phyloP scores from a whole-genome alignment of 2,329 filamentous ascomycete species.

The Huntiella omanensis region DNA sequence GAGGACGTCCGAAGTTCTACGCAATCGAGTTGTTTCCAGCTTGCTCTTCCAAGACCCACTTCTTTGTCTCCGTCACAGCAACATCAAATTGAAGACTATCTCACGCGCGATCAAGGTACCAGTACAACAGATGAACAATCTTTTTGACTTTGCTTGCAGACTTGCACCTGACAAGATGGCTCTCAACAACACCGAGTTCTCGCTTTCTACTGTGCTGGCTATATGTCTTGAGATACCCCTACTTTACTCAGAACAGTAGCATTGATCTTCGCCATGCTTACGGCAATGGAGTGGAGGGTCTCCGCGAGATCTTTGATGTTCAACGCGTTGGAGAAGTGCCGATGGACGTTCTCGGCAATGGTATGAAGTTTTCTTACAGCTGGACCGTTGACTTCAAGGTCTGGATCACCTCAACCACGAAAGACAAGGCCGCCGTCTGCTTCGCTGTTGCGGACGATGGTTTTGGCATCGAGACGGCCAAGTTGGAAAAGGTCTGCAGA shows the following conservation, averaged over 20 bases:
- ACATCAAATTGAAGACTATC: slow-evolving; percentile 61
- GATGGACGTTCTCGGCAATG: slow-evolving; percentile 60
- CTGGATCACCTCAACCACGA: too few relatives aligned
- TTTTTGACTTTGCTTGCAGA: slow-evolving; percentile 71
- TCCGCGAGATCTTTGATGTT: slow-evolving; percentile 65
- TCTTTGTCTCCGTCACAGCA: slow-evolving; percentile 49
- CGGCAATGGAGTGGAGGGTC: slow-evolving; percentile 35
- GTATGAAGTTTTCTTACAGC: slow-evolving; percentile 13
- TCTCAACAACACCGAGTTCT: slow-evolving; percentile 67
- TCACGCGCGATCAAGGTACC: slow-evolving; percentile 63
- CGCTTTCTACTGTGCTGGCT: slow-evolving; percentile 49
- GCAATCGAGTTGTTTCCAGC: slow-evolving; percentile 64
- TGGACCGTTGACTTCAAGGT: too few relatives aligned
- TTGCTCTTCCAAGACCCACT: slow-evolving; percentile 52
- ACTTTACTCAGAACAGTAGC: slow-evolving; percentile 63
- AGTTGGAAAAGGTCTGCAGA: too few relatives aligned
- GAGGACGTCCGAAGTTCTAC: slow-evolving; percentile 65
- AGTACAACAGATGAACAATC: slow-evolving; percentile 78
- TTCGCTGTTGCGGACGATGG: too few relatives aligned
- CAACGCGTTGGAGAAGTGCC: slow-evolving; percentile 65
- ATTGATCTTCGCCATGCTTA: slow-evolving; percentile 52
- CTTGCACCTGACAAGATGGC: slow-evolving; percentile 59
- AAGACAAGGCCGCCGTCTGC: too few relatives aligned
- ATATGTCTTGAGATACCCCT: slow-evolving; percentile 78
- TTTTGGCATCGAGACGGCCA: too few relatives aligned